Base-by-base conservation (phyloP, 352 stramenopile genomes). In the Phytophthora citrophthora region DNA sequence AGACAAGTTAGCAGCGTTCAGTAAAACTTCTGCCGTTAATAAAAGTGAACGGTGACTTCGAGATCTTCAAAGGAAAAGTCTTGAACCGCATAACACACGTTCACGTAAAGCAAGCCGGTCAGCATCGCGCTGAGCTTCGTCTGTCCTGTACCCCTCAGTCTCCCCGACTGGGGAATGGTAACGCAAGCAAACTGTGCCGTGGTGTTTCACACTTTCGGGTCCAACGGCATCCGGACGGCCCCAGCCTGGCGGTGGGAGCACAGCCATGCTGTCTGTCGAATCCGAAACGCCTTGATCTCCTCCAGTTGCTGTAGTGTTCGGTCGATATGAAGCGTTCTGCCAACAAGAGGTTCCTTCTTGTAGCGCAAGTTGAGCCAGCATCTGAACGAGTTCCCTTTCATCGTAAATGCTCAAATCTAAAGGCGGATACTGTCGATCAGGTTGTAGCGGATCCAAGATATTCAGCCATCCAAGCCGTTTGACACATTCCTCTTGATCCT, bases 381-480 rank as follows among this genome's bases (percentile, higher is more conserved):
- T 74, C 57, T 92, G 83, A 15, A 90, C 86, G 2, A 96, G 74
- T 43, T 91, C 77, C 3, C 88, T 76, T 49, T 96, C 82, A 44
- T 96, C 90, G 9, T 75, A 71, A 16, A 89, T 60, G 24, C 81
- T 81, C 7, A 97, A 65, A 31, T 96, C 77, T 1, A 97, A 59
- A 0, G 68, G 70, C 16, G 77, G 77, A 32, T 93, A 97, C 38
- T 81, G 73, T 7, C 86, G 76, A 54, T 97, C 88, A 1, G 84
- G 81, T 27, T 90, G 76, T n/a, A 79, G 45, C 2, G 88, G 86
- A 50, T 97, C 90, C 23, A 94, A 73, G 3, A 93, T 76, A 36
- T 96, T 96, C 32, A 97, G 85, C 86, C 87, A 96, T 0, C 90
- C 90, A 11, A 97, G 68, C 2, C 81, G 70, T 8, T 74, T 76